Base-by-base conservation (phyloP, 257 asterid genomes). In the Verbena officinalis region DNA sequence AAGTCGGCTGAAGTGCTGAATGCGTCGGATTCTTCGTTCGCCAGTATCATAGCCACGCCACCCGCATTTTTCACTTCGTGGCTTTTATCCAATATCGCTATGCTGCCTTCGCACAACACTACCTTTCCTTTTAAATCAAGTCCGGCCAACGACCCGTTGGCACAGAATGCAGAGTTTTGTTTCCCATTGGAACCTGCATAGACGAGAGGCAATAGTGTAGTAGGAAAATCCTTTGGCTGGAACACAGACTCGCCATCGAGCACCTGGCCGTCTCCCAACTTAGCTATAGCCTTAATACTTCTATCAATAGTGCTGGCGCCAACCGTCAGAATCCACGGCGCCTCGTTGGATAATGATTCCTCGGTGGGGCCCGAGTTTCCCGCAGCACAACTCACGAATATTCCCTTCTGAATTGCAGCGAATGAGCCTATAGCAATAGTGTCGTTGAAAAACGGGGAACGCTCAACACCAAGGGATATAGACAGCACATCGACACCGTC, bases 401-500 rank as follows among this genome's bases (percentile, higher is more conserved):
- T 69, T 7, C 78, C 76, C 36, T 64, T 72, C 55, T 39, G 14
- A 0, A 40, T 38, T 1, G 82, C 82, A 1, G 63, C 73, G 5
- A 72, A 77, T 2, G 78, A 40, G 2, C 59, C 82, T 12, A 77
- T 9, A 0, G 73, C 76, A 1, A 69, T 21, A 22, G 1, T 34
- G 17, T 72, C 73, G 0, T 57, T 9, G 59, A 22, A 64, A 33
- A 73, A 73, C 1, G 66, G 52, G 7, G 36, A n/a, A 0, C 49
- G 39, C 3, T 36, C 49, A 4, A 1, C 39, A 8, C 70, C 67
- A 2, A 77, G 48, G 12, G 82, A 77, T 15, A 77, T 27, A 0
- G 82, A 77, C 1, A 77, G 36, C 2, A 77, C 70, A 39, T 77
- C 78, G 1, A 77, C 82, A 0, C 76, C 73, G 33, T 77, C 78